Evolutionary conservation across 2,329 filamentous ascomycete species (phyloP), one percentile per base, ranked within the genome.

Genomic region (Tolypocladium nubicola): DNA sequence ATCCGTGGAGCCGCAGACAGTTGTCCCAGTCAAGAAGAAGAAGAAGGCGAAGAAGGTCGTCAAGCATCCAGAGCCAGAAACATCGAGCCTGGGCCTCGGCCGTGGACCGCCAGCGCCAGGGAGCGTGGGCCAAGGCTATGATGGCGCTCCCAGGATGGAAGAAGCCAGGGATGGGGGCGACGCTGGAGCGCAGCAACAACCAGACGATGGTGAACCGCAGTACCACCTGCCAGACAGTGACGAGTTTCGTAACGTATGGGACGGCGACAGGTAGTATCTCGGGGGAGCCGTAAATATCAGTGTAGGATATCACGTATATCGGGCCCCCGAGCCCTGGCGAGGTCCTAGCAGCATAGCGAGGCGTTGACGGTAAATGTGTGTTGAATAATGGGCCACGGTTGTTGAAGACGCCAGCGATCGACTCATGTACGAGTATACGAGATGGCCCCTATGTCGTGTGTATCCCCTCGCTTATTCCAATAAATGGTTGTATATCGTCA

Each of bases 191-290:
- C 58, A 60, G 49, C 21, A 62, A 33, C 59, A 65, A 30, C 49
- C 54, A 26, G 55, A 57, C 9, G 60, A 58, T 26, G 53, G 57
- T 45, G 26, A 49, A 4, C 59, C 66, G 23, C 61, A 58, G 41
- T 73, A 71, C 53, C 63, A 65, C 33, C 65, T 72, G 2, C 62
- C 69, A n/a, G 70, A 73, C 21, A 67, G 68, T 35, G 76, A 77
- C 4, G 76, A 75, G 57, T 78, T 78, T 59, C 68, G 69, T 23
- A 78, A 79, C 59, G 74, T 77, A n/a, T 79, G 76, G 76, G 57
- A 45, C 23, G 35, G 55, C 21, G 41, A 56, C 21, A 40, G 19
- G 23, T 52, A 39, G 30, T 14, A 38, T 26, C 6, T 16, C 14
- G 1, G 13, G 14, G 23, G 16, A 14, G 21, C 21, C 13, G 38